Conservation (phyloP, 2,329 filamentous ascomycete species). For the Anthostomella pinea region DNA sequence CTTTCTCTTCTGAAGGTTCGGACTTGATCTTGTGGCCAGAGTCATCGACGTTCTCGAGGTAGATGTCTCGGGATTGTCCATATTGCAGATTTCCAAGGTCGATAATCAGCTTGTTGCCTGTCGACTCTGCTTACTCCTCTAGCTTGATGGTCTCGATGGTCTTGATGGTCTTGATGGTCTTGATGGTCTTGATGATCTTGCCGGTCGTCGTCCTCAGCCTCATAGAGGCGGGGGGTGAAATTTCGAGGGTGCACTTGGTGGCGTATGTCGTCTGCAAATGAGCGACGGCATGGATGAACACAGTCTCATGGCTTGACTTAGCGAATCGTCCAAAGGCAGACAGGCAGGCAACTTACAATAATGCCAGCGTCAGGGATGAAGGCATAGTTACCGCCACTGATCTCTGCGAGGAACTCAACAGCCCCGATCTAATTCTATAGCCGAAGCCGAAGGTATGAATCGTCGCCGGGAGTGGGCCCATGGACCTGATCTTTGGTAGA, state of each 20-base stretch:
- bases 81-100: constrained; percentile 54
- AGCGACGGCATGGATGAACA: constrained; percentile 60
- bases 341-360: constrained; percentile 41
- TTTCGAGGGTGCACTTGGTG: constrained; percentile 40
- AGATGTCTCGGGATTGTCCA: constrained; percentile 58
- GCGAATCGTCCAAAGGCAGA: constrained; percentile 5
- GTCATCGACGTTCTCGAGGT: constrained; percentile 35
- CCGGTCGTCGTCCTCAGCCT: constrained; percentile 40
- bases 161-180: constrained; percentile 31
- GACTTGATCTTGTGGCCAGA: constrained; percentile 7
- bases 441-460: constrained; percentile 57
- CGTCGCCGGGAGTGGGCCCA: constrained; percentile 39
- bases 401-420: constrained; percentile 59
- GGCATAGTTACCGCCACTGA: constrained; percentile 54
- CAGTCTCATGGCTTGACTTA: constrained; percentile 47
- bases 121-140: too few species aligned
- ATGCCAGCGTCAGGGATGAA: constrained; percentile 63
- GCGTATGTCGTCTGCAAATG: constrained; percentile 60
- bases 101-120: constrained; percentile 34
- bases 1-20: constrained; percentile 8
- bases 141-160: constrained; percentile 22
- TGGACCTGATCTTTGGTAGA: constrained; percentile 48
- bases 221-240: constrained; percentile 39
- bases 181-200: constrained; percentile 35
- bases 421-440: constrained; percentile 45